These are phyloP conservation scores for Aspergillus fischeri DNA, from an alignment of 2,329 filamentous ascomycete species.

Conservation along the genomic window DNA sequence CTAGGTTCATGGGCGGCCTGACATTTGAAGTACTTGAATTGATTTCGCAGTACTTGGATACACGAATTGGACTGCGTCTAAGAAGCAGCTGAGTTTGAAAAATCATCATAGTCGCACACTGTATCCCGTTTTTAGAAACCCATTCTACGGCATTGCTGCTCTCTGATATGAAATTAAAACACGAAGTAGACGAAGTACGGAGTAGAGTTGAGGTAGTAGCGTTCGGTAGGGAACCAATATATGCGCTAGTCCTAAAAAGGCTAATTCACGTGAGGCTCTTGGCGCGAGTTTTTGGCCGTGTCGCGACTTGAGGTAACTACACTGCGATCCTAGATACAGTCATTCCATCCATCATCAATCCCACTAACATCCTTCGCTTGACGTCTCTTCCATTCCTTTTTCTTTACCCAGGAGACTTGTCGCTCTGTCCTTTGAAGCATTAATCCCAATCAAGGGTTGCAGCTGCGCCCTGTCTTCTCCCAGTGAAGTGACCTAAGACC, in stretches of 20 bases:
- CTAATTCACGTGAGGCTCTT: slow-evolving; percentile 22
- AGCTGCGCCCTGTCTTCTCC: slow-evolving; percentile 8
- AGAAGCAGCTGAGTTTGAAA: too few relatives aligned
- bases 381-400: slow-evolving; percentile 3
- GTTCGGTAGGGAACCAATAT: neutral
- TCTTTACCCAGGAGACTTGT: neutral
- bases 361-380: slow-evolving; percentile 4
- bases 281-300: slow-evolving; percentile 36
- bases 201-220: neutral
- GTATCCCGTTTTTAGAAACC: neutral
- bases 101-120: neutral
- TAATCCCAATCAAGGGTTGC: slow-evolving; percentile 4
- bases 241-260: slow-evolving; percentile 8
- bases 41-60: neutral
- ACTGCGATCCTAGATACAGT: slow-evolving; percentile 18
- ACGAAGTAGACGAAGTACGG: neutral
- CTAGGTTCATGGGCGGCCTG: neutral
- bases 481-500: slow-evolving; percentile 13
- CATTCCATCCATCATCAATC: slow-evolving; percentile 18
- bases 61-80: neutral
- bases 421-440: neutral
- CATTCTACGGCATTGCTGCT: neutral
- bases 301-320: slow-evolving; percentile 24
- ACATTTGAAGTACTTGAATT: neutral
- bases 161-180: neutral